Evolutionary conservation across 805 yeast genomes (phyloP).

Genomic region (Nakazawaea laoshanensis): DNA sequence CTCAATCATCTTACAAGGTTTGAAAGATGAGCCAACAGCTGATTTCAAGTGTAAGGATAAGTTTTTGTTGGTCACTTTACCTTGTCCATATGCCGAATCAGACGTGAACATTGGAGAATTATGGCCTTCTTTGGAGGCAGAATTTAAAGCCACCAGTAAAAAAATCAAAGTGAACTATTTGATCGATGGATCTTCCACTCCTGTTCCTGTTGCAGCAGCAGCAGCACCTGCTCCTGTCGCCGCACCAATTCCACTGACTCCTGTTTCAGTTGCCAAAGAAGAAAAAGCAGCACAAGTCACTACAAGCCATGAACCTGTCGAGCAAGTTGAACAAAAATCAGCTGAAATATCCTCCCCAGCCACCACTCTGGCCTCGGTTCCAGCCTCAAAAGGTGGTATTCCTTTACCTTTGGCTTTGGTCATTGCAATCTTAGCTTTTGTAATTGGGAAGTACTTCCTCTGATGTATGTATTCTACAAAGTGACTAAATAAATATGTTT

Average conservation of each 20-base stretch:
- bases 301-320: neutral
- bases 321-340: neutral
- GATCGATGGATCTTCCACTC: constrained; percentile 1
- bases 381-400: constrained; percentile 9
- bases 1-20: constrained; percentile 79
- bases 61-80: constrained; percentile 81
- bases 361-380: neutral
- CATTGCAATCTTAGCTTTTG: constrained; percentile 7
- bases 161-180: constrained; percentile 12
- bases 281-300: constrained; percentile 2
- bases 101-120: constrained; percentile 52
- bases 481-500: constrained; percentile 4
- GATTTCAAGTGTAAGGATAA: constrained; percentile 85
- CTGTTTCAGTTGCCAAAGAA: neutral
- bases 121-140: constrained; percentile 69
- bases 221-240: neutral
- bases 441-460: constrained; percentile 9
- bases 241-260: constrained; percentile 1
- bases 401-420: constrained; percentile 9
- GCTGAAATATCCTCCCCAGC: constrained; percentile 2
- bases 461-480: neutral
- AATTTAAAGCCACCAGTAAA: constrained; percentile 10
- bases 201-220: neutral
- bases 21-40: constrained; percentile 62
- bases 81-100: constrained; percentile 52